phyloP scores from a whole-genome alignment of 2,329 filamentous ascomycete genomes.

The Fusarium sp. region DNA sequence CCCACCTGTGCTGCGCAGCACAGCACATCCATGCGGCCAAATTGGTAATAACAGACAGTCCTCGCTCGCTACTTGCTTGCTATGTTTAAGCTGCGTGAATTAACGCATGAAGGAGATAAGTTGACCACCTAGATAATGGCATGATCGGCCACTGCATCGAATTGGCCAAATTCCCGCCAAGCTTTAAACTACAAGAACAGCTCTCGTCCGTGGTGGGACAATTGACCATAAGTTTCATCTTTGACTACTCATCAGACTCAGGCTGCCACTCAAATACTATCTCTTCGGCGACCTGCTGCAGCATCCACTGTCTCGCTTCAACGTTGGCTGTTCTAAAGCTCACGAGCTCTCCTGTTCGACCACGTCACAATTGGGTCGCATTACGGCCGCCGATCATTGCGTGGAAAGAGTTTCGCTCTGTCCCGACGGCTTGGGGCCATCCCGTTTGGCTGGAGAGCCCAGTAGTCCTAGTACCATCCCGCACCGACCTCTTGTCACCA shows the following conservation, averaged over 20 bases:
- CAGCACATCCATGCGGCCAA: background rate
- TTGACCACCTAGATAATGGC: slow-evolving; percentile 20
- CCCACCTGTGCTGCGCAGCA: slow-evolving; percentile 9
- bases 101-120: slow-evolving; percentile 14
- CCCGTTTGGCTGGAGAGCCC: slow-evolving; percentile 21
- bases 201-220: slow-evolving; percentile 3
- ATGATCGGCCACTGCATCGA: slow-evolving; percentile 14
- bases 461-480: slow-evolving; percentile 15
- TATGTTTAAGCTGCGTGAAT: slow-evolving; percentile 18
- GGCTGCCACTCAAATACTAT: slow-evolving; percentile 2
- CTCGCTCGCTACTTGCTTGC: slow-evolving; percentile 3
- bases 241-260: background rate
- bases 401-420: slow-evolving; percentile 38
- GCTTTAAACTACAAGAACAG: slow-evolving; percentile 1
- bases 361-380: slow-evolving; percentile 46
- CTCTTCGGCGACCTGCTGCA: slow-evolving; percentile 11
- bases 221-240: background rate
- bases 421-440: slow-evolving; percentile 37
- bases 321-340: slow-evolving; percentile 8
- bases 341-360: slow-evolving; percentile 33
- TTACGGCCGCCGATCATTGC: slow-evolving; percentile 36
- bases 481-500: slow-evolving; percentile 30
- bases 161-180: background rate
- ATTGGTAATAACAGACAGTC: slow-evolving; percentile 13
- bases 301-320: slow-evolving; percentile 11